These are phyloP conservation scores for Pseudogymnoascus pannorum DNA, from an alignment of 2,329 filamentous ascomycete genomes.

Conservation along the genomic window DNA sequence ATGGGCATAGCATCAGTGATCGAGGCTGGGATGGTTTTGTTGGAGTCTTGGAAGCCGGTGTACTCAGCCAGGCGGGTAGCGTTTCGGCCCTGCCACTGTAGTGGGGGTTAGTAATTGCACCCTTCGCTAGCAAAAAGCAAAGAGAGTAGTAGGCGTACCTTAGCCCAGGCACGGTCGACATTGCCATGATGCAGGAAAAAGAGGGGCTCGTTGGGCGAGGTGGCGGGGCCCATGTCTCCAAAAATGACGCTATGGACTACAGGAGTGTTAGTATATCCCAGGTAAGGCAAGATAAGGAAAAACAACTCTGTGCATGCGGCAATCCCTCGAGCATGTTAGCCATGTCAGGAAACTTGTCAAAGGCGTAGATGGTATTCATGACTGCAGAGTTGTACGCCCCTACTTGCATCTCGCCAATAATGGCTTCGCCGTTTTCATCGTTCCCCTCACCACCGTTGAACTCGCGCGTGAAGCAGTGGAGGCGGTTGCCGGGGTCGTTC, in stretches of 20 bases:
- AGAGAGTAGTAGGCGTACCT: background rate
- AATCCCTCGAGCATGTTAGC: background rate
- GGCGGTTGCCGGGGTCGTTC: constrained; percentile 13
- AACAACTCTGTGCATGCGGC: background rate
- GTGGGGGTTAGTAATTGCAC: background rate
- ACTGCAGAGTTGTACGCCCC: background rate
- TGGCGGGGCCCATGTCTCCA: background rate
- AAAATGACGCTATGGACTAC: background rate
- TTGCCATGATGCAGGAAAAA: background rate
- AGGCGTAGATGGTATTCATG: background rate
- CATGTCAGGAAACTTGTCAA: background rate
- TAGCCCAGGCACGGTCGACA: background rate
- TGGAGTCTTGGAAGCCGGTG: background rate
- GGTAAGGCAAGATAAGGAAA: background rate
- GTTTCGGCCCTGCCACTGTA: background rate
- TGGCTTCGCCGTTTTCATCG: background rate
- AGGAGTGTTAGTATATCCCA: background rate
- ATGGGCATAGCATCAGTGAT: background rate
- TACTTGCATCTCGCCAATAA: constrained; percentile 18
- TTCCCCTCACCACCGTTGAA: constrained; percentile 14
- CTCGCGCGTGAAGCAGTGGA: constrained; percentile 20
- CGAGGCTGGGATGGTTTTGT: background rate
- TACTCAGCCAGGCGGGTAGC: background rate
- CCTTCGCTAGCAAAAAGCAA: background rate
- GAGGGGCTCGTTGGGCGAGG: background rate